phyloP scores from a whole-genome alignment of 1,284 basidiomycete genomes.

The Ceratobasidium papillatum region DNA sequence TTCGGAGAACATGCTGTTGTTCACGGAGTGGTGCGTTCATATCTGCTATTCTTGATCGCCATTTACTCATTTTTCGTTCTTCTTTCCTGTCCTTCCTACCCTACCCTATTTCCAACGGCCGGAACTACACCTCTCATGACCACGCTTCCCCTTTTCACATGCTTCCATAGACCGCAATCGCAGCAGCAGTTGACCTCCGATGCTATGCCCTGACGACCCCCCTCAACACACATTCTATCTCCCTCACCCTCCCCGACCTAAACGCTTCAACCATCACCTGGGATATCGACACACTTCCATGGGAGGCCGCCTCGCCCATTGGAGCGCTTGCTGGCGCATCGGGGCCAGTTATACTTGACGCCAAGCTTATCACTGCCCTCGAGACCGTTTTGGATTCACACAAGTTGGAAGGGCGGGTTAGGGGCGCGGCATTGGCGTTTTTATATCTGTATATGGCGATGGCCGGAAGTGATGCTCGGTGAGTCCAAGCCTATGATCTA shows the following conservation, averaged over 20 bases:
- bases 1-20: conserved; percentile 99
- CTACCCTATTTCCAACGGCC: too few species aligned
- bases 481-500: conserved; percentile 45
- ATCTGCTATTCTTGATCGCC: not conserved
- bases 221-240: conserved; percentile 68
- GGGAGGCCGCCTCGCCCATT: conserved; percentile 73
- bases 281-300: conserved; percentile 84
- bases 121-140: too few species aligned
- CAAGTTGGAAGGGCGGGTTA: conserved; percentile 41
- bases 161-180: conserved; percentile 81
- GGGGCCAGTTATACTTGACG: conserved; percentile 75
- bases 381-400: conserved; percentile 57
- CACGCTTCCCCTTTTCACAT: not conserved
- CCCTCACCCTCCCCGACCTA: conserved; percentile 84
- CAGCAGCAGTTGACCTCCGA: conserved; percentile 92
- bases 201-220: conserved; percentile 90
- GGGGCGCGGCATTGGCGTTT: conserved; percentile 78
- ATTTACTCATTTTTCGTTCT: not conserved
- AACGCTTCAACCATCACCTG: conserved; percentile 79
- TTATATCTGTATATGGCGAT: conserved; percentile 94
- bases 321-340: conserved; percentile 56
- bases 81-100: not conserved
- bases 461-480: conserved; percentile 48
- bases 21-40: conserved; percentile 84
- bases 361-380: conserved; percentile 70